Percentiles rank a stretch among this genome's conserved stretches.
phyloP scores from a whole-genome alignment of 495 filamentous ascomycete species.

The Bombardia bombarda region DNA sequence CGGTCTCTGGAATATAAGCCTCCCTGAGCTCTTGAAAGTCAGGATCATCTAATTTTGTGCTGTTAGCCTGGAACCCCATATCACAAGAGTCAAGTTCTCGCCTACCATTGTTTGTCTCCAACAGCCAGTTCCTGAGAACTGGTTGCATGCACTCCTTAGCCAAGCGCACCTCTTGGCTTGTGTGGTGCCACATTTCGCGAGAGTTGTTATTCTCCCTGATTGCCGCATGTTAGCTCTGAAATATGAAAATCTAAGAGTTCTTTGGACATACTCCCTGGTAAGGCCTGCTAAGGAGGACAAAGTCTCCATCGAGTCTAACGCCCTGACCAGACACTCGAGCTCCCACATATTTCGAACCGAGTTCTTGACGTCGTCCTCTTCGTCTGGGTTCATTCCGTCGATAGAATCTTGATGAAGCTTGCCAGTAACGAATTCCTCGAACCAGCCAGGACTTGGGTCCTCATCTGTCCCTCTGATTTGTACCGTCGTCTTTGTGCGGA shows the following conservation, averaged over 20 bases:
- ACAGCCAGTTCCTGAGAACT: slow-evolving; percentile 37
- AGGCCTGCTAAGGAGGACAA: slow-evolving; percentile 37
- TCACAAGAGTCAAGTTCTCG: background rate
- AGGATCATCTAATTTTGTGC: slow-evolving; percentile 22
- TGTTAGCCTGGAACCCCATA: slow-evolving; percentile 8
- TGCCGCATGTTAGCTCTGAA: slow-evolving; percentile 5
- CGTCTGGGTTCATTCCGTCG: slow-evolving; percentile 22
- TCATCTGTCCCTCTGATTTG: slow-evolving; percentile 8
- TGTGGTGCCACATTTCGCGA: slow-evolving; percentile 37
- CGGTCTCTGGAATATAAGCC: slow-evolving; percentile 70
- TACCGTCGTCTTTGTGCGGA: slow-evolving; percentile 28
- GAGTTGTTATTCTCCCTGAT: slow-evolving; percentile 19
- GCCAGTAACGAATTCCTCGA: slow-evolving; percentile 27
- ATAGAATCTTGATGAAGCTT: slow-evolving; percentile 27
- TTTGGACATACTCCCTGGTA: slow-evolving; percentile 36
- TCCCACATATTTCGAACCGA: slow-evolving; percentile 61
- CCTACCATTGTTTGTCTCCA: slow-evolving; percentile 28
- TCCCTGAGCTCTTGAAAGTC: slow-evolving; percentile 51
- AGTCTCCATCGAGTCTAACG: slow-evolving; percentile 58
- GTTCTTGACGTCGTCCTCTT: slow-evolving; percentile 35
- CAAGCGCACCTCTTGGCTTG: slow-evolving; percentile 28
- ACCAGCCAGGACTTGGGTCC: slow-evolving; percentile 31
- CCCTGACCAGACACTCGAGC: slow-evolving; percentile 59
- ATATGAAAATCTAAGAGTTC: too few relatives aligned
- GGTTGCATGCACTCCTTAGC: slow-evolving; percentile 38